phyloP scores from a whole-genome alignment of 805 yeast genomes.

The Candida bentonensis region DNA sequence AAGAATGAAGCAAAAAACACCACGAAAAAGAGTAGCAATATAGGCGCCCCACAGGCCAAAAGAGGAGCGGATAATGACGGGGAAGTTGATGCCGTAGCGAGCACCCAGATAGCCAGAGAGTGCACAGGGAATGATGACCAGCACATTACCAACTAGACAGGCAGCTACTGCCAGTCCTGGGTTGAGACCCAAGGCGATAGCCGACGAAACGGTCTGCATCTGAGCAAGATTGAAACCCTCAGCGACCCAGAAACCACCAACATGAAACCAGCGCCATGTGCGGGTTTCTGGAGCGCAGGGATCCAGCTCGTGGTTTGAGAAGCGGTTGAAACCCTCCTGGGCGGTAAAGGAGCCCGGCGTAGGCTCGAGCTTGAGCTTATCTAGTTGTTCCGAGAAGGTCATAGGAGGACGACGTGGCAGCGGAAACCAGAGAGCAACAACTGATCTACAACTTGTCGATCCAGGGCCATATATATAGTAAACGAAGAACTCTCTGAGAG shows the following conservation, averaged over 20 bases:
- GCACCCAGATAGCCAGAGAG: conserved; percentile 6
- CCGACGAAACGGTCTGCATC: neutral
- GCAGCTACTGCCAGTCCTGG: conserved; percentile 9
- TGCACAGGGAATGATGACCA: conserved; percentile 7
- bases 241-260: conserved; percentile 1
- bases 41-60: conserved; percentile 6
- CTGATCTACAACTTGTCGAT: too few species aligned
- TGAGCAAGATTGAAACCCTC: neutral
- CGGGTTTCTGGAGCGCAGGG: neutral
- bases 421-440: too few species aligned
- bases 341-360: neutral
- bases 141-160: conserved; percentile 7
- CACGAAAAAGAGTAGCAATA: neutral
- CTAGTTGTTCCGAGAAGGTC: neutral
- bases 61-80: conserved; percentile 6
- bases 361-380: neutral
- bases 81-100: conserved; percentile 6
- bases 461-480: too few species aligned
- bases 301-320: neutral
- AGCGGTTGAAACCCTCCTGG: neutral
- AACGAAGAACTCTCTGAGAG: too few species aligned
- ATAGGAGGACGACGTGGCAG: too few species aligned
- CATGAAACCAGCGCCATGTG: conserved; percentile 1
- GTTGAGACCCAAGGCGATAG: conserved; percentile 1
- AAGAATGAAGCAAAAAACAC: conserved; percentile 6